Base-by-base conservation (phyloP, 2,329 filamentous ascomycete genomes). In the Lachnellula subtilissima region DNA sequence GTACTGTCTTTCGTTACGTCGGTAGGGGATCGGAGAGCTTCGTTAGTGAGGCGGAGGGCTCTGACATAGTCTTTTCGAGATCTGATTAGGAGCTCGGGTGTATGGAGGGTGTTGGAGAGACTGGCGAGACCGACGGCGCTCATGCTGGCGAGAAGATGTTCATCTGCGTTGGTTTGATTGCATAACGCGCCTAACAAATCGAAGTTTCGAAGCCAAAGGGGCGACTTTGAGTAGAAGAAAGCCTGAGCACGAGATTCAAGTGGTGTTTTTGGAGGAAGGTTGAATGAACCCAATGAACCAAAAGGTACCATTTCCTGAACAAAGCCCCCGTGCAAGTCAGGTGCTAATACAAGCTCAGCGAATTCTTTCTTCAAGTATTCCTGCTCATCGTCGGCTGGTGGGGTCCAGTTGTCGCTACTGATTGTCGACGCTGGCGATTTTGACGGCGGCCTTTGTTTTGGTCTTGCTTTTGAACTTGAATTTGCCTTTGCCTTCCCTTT, bases 1-100 rank as follows among this genome's bases (percentile, higher is more conserved):
- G 79, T 81, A 49, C 73, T 77, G 61, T 82, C 78, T 60, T 78
- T 77, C 56, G 74, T 66, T 3, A 74, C 75, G 52, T 78, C 73
- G 14, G 56, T 61, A 0, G 77, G 73, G 50, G 77, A 69, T 40
- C 70, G 67, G 14, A 82, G 70, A 1, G 78, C 77, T 15, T 70
- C 67, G 50, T 80, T 79, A 7, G 75, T 78, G 51, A 80, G 64
- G 14, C 71, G 71, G 1, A 81, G 71, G 4, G 79, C 79, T 4
- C 73, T 73, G 7, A 74, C 74, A 60, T 81, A 81, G 60, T 74
- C 77, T 61, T 77, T 75, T 8, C 74, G 73, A 5, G 79, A 78
- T 49, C 72, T 72, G 4, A 72, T 71, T 68, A 79, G 74, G 9
- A 75, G 71, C 22, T 74, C 49, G 2, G 65, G 61, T 19, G 42